A percentile compares a stretch with the other conserved stretches of the same genome.
These are phyloP conservation scores for Tinospora cordifolia DNA, from an alignment of 164 flowering plant species.

Conservation along the genomic window DNA sequence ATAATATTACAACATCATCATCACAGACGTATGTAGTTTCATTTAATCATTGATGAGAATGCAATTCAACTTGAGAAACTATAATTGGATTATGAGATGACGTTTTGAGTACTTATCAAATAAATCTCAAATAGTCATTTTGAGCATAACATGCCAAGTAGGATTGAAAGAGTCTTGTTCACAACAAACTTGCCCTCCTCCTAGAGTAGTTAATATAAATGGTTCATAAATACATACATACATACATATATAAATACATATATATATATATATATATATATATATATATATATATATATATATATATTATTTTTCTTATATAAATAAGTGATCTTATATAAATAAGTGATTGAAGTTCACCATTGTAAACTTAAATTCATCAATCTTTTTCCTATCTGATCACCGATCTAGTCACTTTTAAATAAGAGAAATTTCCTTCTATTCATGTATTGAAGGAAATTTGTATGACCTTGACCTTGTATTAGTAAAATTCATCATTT, in stretches of 20 bases:
- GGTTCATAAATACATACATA: background rate
- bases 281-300: too few species aligned
- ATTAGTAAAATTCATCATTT: background rate
- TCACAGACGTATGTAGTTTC: background rate
- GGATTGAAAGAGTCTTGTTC: background rate
- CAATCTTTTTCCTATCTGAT: too few species aligned
- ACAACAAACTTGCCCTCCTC: background rate
- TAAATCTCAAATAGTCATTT: background rate
- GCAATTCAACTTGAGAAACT: background rate
- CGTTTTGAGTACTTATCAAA: background rate
- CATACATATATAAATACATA: too few species aligned
- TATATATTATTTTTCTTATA: background rate
- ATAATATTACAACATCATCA: slow-evolving; percentile 1
- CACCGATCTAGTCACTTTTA: too few species aligned
- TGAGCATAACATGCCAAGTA: background rate
- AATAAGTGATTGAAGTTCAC: background rate
- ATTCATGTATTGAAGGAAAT: too few species aligned
- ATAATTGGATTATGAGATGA: background rate
- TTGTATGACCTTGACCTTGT: too few species aligned
- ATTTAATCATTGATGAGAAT: background rate
- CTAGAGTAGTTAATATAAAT: background rate
- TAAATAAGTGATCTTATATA: too few species aligned
- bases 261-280: too few species aligned
- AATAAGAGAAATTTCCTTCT: too few species aligned
- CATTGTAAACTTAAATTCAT: background rate